Percentiles rank a stretch among this genome's conserved stretches.
These are phyloP conservation scores for Spathaspora gorwiae DNA, from an alignment of 805 yeast species.

Conservation along the genomic window DNA sequence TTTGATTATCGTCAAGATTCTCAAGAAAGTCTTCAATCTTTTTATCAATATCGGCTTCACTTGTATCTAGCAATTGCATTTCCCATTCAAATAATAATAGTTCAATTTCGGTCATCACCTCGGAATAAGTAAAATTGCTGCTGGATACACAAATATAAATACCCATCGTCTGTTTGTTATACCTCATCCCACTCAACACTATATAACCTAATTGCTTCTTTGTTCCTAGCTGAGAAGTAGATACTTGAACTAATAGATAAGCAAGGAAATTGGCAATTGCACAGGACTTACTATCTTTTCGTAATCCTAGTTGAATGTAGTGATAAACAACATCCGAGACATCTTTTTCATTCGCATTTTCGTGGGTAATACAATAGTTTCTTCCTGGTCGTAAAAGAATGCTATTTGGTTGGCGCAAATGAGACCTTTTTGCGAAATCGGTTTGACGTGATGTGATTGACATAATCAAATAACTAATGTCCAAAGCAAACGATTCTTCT, in stretches of 20 bases:
- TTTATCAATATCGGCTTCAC: constrained; percentile 31
- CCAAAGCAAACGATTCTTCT: constrained; percentile 11
- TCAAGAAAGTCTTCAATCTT: constrained; percentile 33
- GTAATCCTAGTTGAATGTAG: constrained; percentile 54
- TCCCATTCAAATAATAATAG: constrained; percentile 44
- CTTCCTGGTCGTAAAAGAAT: constrained; percentile 13
- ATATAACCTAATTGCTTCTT: constrained; percentile 60
- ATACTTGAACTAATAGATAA: constrained; percentile 40
- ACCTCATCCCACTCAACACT: constrained; percentile 52
- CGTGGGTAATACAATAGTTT: constrained; percentile 23
- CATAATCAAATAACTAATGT: constrained; percentile 17
- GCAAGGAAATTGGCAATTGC: constrained; percentile 45
- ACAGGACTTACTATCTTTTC: constrained; percentile 29
- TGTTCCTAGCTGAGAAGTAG: constrained; percentile 47
- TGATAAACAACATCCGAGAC: constrained; percentile 49
- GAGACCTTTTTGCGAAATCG: background rate
- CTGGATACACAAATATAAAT: constrained; percentile 57
- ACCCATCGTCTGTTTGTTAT: constrained; percentile 51
- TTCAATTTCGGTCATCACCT: constrained; percentile 44
- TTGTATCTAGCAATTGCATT: constrained; percentile 18
- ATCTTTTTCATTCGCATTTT: constrained; percentile 37
- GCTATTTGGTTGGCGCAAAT: constrained; percentile 30
- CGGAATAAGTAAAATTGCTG: constrained; percentile 36
- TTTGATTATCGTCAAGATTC: constrained; percentile 4
- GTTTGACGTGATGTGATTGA: constrained; percentile 21